A percentile compares a stretch with the other conserved stretches of the same genome.
These are phyloP conservation scores for Ambrosiella beaveri DNA, from an alignment of 2,329 filamentous ascomycete genomes.

Conservation along the genomic window DNA sequence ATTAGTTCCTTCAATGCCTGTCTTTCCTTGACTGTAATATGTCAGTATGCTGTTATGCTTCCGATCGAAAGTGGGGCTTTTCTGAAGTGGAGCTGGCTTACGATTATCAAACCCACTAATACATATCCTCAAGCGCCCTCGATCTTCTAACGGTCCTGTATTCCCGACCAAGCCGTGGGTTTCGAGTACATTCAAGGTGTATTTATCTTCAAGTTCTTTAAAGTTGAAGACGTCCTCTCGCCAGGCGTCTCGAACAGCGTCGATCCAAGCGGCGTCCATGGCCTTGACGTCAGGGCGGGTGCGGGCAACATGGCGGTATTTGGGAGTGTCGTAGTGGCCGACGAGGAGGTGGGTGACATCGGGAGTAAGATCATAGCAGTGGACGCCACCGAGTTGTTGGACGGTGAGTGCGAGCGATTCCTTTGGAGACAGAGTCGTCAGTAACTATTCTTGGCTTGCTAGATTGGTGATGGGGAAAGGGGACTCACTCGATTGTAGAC, in stretches of 20 bases:
- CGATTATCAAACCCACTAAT: slow-evolving; percentile 40
- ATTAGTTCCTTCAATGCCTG: slow-evolving; percentile 53
- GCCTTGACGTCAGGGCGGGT: slow-evolving; percentile 73
- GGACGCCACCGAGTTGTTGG: slow-evolving; percentile 65
- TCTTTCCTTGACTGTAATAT: slow-evolving; percentile 40
- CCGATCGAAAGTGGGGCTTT: background rate
- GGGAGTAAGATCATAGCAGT: slow-evolving; percentile 85
- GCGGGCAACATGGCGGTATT: slow-evolving; percentile 89
- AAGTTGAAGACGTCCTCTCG: slow-evolving; percentile 68
- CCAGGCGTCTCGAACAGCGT: slow-evolving; percentile 65
- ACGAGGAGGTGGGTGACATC: slow-evolving; percentile 91
- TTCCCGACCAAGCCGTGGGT: slow-evolving; percentile 27
- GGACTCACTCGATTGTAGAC: slow-evolving; percentile 56
- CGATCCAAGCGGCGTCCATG: slow-evolving; percentile 69
- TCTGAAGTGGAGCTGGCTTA: slow-evolving; percentile 15
- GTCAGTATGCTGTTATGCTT: background rate
- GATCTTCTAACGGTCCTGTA: slow-evolving; percentile 18
- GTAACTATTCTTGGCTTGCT: slow-evolving; percentile 10
- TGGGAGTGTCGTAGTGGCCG: slow-evolving; percentile 73
- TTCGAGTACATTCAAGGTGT: slow-evolving; percentile 48
- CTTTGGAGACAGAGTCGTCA: slow-evolving; percentile 17
- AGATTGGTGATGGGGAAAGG: slow-evolving; percentile 9
- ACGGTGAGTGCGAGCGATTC: slow-evolving; percentile 45
- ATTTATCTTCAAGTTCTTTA: slow-evolving; percentile 45
- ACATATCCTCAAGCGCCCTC: slow-evolving; percentile 32